Evolutionary conservation across 441 rosid genomes (phyloP).

Genomic region (Hura crepitans): DNA sequence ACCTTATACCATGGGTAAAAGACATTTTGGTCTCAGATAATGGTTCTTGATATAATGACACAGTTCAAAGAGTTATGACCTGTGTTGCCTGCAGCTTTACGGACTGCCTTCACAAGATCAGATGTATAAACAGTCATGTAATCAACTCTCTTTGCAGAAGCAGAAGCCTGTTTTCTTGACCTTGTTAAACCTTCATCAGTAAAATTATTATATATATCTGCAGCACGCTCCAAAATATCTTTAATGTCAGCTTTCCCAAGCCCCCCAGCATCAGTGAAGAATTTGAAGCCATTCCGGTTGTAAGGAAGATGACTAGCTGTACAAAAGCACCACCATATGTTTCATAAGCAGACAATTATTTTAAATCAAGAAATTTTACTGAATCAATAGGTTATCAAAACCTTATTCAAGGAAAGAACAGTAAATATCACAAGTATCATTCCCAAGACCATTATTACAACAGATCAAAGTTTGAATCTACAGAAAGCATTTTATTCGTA

Average conservation of each 20-base stretch:
- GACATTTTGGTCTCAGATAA: neutral
- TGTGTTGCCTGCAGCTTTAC: slow-evolving; percentile 73
- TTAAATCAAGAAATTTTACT: neutral
- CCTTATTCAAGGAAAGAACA: slow-evolving; percentile 6
- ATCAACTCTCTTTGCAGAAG: slow-evolving; percentile 57
- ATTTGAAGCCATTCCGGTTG: slow-evolving; percentile 96
- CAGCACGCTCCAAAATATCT: slow-evolving; percentile 80
- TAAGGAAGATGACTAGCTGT: slow-evolving; percentile 98
- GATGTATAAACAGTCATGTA: slow-evolving; percentile 82
- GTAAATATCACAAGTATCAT: slow-evolving; percentile 7
- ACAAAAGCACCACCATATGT: slow-evolving; percentile 25
- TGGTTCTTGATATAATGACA: slow-evolving; percentile 14
- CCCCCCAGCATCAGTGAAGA: slow-evolving; percentile 91
- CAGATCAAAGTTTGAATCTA: slow-evolving; percentile 5
- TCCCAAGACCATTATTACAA: neutral
- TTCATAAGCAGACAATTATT: slow-evolving; percentile 19
- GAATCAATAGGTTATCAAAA: neutral
- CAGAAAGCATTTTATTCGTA: slow-evolving; percentile 24
- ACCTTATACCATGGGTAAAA: slow-evolving; percentile 3
- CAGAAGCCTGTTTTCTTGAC: slow-evolving; percentile 37
- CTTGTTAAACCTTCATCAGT: slow-evolving; percentile 39
- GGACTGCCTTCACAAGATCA: slow-evolving; percentile 81
- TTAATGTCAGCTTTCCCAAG: slow-evolving; percentile 89
- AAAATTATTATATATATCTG: slow-evolving; percentile 56
- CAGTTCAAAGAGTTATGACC: slow-evolving; percentile 43